phyloP scores from a whole-genome alignment of 495 filamentous ascomycete species.

The Xylaria intraflava region DNA sequence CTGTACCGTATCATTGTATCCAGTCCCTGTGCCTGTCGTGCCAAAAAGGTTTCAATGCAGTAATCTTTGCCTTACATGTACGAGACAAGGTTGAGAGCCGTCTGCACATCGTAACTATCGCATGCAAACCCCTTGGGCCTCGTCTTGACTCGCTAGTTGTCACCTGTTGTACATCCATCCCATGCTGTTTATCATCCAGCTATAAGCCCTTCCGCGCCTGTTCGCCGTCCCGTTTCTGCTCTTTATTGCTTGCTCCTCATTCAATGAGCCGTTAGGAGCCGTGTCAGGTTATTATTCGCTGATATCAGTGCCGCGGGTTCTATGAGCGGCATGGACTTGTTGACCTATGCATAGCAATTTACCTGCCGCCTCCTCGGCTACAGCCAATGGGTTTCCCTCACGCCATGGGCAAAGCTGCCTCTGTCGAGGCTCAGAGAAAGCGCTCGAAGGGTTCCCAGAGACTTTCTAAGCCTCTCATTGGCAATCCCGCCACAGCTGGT shows the following conservation, averaged over 20 bases:
- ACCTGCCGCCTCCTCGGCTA: conserved; percentile 21
- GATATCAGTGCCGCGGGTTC: conserved; percentile 11
- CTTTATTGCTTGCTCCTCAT: neutral
- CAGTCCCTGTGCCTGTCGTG: neutral
- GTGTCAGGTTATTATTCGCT: conserved; percentile 11
- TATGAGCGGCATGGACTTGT: conserved; percentile 33
- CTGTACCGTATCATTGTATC: neutral
- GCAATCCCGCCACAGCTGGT: conserved; percentile 38
- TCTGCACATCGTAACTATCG: conserved; percentile 10
- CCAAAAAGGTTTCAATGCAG: neutral
- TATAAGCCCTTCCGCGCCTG: conserved; percentile 9
- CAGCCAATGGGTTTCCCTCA: conserved; percentile 13
- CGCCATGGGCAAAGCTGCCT: conserved; percentile 43
- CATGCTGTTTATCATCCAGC: conserved; percentile 5
- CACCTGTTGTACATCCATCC: neutral
- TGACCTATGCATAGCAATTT: conserved; percentile 37
- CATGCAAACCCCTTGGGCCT: conserved; percentile 7
- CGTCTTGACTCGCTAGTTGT: neutral
- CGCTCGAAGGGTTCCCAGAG: conserved; percentile 32
- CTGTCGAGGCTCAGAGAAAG: conserved; percentile 34
- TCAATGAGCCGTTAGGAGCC: conserved; percentile 12
- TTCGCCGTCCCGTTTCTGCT: conserved; percentile 1
- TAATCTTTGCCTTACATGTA: neutral
- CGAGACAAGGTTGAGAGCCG: conserved; percentile 6
- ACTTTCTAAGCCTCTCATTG: conserved; percentile 43